These are phyloP conservation scores for Suhomyces pyralidae DNA, from an alignment of 805 yeast genomes.

Conservation along the genomic window DNA sequence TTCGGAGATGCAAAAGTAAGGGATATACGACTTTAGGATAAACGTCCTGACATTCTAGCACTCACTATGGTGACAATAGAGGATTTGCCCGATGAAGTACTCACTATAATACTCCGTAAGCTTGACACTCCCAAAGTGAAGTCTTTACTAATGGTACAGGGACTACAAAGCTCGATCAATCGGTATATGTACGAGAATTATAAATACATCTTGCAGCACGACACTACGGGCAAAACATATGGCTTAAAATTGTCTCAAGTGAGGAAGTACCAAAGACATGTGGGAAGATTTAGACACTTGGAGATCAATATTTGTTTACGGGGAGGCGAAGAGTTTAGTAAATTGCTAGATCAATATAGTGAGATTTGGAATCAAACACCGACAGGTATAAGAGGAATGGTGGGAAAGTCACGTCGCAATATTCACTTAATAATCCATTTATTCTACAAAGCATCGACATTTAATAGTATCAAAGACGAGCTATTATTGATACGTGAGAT, in stretches of 20 bases:
- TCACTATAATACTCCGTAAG: background rate
- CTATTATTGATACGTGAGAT: slow-evolving; percentile 4
- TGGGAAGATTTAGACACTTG: background rate
- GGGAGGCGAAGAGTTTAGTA: slow-evolving; percentile 1
- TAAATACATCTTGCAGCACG: slow-evolving; percentile 5
- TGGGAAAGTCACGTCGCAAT: background rate
- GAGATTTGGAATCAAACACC: background rate
- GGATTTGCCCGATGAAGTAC: slow-evolving; percentile 9
- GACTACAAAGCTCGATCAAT: slow-evolving; percentile 3
- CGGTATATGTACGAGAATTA: slow-evolving; percentile 7
- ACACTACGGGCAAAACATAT: background rate
- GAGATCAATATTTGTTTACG: background rate
- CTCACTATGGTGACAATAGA: background rate
- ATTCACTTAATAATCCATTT: slow-evolving; percentile 3
- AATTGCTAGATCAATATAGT: background rate
- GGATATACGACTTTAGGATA: background rate
- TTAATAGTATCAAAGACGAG: slow-evolving; percentile 8
- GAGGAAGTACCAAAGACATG: background rate
- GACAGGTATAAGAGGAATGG: background rate
- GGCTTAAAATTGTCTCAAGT: slow-evolving; percentile 1
- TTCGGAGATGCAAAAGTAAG: background rate
- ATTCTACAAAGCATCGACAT: slow-evolving; percentile 6
- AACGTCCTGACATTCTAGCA: background rate
- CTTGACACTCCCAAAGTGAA: slow-evolving; percentile 4
- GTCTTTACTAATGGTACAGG: slow-evolving; percentile 3